Base-by-base conservation (phyloP, 306 rosid genomes). In the Quercus wislizeni region DNA sequence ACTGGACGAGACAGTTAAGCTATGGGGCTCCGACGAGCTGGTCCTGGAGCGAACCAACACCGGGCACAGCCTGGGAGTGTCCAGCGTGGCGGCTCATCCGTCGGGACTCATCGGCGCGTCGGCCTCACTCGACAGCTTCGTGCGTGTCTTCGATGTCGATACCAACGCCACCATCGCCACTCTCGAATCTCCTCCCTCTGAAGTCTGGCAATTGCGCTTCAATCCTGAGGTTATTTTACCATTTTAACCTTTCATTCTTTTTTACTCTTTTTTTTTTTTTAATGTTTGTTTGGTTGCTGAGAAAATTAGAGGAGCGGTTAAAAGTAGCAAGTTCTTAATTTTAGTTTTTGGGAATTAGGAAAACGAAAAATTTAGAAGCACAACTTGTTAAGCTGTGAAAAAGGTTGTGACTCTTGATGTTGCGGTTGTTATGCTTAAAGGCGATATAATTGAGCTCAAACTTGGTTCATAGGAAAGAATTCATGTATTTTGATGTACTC, bases 41-140 rank as follows among this genome's bases (percentile, higher is more conserved):
- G 67, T 90, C 61, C 83, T 85, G 51, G 91, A 90, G 21, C 92
- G 93, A 51, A 90, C 93, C 85, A 89, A 90, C 85, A 85, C 94
- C 35, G 97, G 98, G 35, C 99, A 93, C 90, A 93, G 93, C 83
- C 98, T 96, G 76, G 98, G 99, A 46, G 99, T 93, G n/a, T 91
- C 89, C 25, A 93, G 97, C 54, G 97, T 90, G 25, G 94, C 98
- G 15, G 97, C 99, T 74, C 99, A 93, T 56, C 99, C 99, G 0
- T 90, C 91, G 14, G 99, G 97, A 61, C 84, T 82, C 35, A 81
- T 93, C 23, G 99, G 97, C 35, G 98, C 99, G 49, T 91, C 98
- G 18, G 94, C 98, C 54, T 96, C 99, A 19, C 94, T 96, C n/a
- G 99, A 96, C 67, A 96, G 98, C 82, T 93, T 93, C 33, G 89